Base-by-base conservation (phyloP, 2,329 filamentous ascomycete genomes). In the Aspergillus transmontanensis region DNA sequence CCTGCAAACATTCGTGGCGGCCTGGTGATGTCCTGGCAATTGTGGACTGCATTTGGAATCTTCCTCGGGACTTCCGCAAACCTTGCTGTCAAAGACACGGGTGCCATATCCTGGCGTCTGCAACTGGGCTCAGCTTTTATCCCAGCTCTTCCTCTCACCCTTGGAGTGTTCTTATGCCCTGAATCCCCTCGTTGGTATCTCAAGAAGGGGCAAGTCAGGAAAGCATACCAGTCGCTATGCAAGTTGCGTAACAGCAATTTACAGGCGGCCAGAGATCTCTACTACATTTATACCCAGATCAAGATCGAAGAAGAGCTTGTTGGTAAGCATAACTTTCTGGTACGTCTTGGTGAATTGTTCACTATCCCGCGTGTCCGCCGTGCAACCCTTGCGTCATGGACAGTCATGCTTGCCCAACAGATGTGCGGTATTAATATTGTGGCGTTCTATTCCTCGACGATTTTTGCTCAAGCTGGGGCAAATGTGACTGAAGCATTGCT, bases 351-450 rank as follows among this genome's bases (percentile, higher is more conserved):
- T 50, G 78, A 83, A 63, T 74, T 86, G 0, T 83, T 83, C 65
- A 83, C 81, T 14, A 80, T 83, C 58, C 81, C 81, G 6, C 79
- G 81, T 21, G 76, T 83, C 60, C 78, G 81, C 45, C 80, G 81
- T 46, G 93, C 93, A 3, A 94, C 89, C 4, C 83, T 91, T 34
- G 92, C 92, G 6, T 90, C 91, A 0, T 91, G 89, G 67, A 87
- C 88, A 1, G 91, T 94, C 68, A 96, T 96, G 92, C 88, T 91
- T 70, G 88, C 87, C 0, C 89, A 91, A 75, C 88, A 91, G 75
- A 88, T 90, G 85, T 90, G 88, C 69, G 86, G 85, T 78, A 83
- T 90, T 75, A 91, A 92, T 73, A 90, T 92, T 61, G 90, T 93
- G 60, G 88, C 90, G 0, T 93, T 93, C 75, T 93, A 93, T 76